A percentile compares a stretch with the other conserved stretches of the same genome.
Evolutionary conservation across 805 yeast species (phyloP).

Genomic region (Pichia eremophila): DNA sequence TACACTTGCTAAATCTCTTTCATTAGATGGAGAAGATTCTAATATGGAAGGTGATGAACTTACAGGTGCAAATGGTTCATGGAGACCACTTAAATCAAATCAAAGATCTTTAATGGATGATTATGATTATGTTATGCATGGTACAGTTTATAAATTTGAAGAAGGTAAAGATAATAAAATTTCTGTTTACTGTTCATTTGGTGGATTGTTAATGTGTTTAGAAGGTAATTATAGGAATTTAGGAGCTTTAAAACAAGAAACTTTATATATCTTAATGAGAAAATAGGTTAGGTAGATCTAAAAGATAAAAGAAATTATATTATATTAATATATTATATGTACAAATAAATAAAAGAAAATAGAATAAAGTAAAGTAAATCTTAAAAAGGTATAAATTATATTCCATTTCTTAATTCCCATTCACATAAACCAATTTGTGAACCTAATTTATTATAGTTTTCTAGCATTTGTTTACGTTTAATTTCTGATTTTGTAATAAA

Average conservation of each 20-base stretch:
- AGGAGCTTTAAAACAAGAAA: constrained; percentile 86
- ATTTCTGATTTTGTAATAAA: constrained; percentile 49
- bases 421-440: constrained; percentile 73
- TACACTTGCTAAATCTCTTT: constrained; percentile 71
- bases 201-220: constrained; percentile 85
- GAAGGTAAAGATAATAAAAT: constrained; percentile 63
- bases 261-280: constrained; percentile 84
- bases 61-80: constrained; percentile 46
- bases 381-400: constrained; percentile 3
- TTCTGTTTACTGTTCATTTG: constrained; percentile 90
- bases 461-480: constrained; percentile 49
- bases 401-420: constrained; percentile 53
- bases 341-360: background rate
- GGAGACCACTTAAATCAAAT: constrained; percentile 79
- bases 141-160: constrained; percentile 93
- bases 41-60: constrained; percentile 28
- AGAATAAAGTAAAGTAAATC: constrained; percentile 3
- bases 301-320: no score
- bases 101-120: constrained; percentile 90
- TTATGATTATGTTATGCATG: constrained; percentile 96
- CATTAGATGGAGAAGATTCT: constrained; percentile 36
- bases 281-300: constrained; percentile 18
- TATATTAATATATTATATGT: background rate
- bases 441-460: constrained; percentile 67
- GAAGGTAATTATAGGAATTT: constrained; percentile 92